Evolutionary conservation across 2,329 filamentous ascomycete genomes (phyloP).

Genomic region (Diplocarpon rosae): DNA sequence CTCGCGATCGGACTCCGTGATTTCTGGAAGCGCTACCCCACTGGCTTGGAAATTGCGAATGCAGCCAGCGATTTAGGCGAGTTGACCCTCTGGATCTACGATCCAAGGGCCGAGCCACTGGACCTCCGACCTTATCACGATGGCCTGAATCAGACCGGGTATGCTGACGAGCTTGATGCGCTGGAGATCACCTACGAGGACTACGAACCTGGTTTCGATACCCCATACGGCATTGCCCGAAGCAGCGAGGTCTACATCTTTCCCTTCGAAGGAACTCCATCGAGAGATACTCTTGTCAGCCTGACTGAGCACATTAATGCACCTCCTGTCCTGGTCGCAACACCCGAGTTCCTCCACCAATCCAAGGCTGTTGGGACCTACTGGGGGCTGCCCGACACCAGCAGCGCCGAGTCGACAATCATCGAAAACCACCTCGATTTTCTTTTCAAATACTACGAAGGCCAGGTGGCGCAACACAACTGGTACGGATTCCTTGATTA

Average conservation of each 20-base stretch:
- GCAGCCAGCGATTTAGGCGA: conserved; percentile 38
- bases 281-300: conserved; percentile 33
- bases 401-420: conserved; percentile 25
- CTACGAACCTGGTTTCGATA: conserved; percentile 43
- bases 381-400: conserved; percentile 35
- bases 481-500: conserved; percentile 56
- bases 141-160: conserved; percentile 43
- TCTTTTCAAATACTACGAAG: conserved; percentile 42
- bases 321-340: conserved; percentile 40
- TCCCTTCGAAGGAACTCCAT: conserved; percentile 41
- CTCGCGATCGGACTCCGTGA: conserved; percentile 46
- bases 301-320: conserved; percentile 37
- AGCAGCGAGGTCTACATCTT: conserved; percentile 46
- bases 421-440: conserved; percentile 46
- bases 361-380: conserved; percentile 44
- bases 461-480: conserved; percentile 42
- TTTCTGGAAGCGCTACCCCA: conserved; percentile 54
- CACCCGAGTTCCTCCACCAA: conserved; percentile 37
- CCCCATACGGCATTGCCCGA: conserved; percentile 44
- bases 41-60: conserved; percentile 42
- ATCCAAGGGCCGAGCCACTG: conserved; percentile 42
- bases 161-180: conserved; percentile 46
- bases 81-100: conserved; percentile 51
- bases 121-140: conserved; percentile 49
- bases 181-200: conserved; percentile 55